phyloP scores from a whole-genome alignment of 495 filamentous ascomycete species.

The Daldinia vernicosa region DNA sequence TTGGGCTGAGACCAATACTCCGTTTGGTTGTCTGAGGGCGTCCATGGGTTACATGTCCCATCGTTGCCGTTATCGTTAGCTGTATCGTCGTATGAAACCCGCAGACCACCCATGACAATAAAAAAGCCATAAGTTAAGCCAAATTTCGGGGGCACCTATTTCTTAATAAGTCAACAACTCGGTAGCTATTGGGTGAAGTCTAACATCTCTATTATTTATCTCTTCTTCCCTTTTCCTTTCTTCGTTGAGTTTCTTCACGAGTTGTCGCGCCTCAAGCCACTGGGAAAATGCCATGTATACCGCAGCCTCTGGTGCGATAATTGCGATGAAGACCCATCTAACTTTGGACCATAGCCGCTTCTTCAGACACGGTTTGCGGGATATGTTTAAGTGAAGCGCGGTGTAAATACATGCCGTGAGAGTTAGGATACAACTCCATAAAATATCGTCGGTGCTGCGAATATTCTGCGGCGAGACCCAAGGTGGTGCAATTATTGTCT shows the following conservation, averaged over 20 bases:
- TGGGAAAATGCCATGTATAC: not conserved
- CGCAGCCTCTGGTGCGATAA: not conserved
- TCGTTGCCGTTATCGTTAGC: too few species aligned
- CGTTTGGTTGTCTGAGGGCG: too few species aligned
- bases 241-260: not conserved
- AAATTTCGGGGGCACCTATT: not conserved
- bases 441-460: not conserved
- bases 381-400: not conserved
- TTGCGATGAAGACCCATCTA: not conserved
- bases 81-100: not conserved
- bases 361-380: not conserved
- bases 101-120: not conserved
- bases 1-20: too few species aligned
- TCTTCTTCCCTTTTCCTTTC: not conserved
- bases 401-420: slow-evolving; percentile 3
- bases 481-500: not conserved
- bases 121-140: not conserved
- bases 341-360: not conserved
- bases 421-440: slow-evolving; percentile 5
- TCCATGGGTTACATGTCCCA: too few species aligned
- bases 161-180: not conserved
- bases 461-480: slow-evolving; percentile 2
- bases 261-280: not conserved
- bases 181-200: not conserved
- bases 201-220: too few species aligned